These are phyloP conservation scores for Cryptococcus sp. DNA, from an alignment of 1,284 basidiomycete species.

Conservation along the genomic window DNA sequence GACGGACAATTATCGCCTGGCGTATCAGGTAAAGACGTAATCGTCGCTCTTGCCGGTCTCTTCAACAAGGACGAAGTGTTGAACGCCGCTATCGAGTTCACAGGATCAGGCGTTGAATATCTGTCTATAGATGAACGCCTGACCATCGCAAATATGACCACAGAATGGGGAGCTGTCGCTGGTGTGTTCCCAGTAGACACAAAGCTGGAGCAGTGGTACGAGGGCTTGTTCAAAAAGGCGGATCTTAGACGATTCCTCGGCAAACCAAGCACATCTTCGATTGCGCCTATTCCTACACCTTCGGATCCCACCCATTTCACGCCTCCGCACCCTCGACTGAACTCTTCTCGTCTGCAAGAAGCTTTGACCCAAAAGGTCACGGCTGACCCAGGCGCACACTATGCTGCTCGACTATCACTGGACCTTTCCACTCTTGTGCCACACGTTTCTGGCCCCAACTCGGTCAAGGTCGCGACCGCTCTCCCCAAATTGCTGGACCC, in stretches of 20 bases:
- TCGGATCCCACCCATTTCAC: conserved; percentile 27
- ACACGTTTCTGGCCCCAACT: conserved; percentile 95
- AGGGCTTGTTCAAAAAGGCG: conserved; percentile 70
- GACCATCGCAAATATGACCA: conserved; percentile 98
- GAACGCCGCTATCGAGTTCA: conserved; percentile 98
- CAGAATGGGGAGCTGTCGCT: conserved; percentile 96
- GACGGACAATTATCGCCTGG: conserved; percentile 78
- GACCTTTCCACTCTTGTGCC: conserved; percentile 93
- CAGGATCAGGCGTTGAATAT: conserved; percentile 81
- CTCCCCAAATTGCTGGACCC: conserved; percentile 74
- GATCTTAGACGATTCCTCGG: conserved; percentile 72
- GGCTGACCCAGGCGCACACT: conserved; percentile 79
- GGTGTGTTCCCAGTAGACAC: conserved; percentile 94
- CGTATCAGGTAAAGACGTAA: conserved; percentile 97
- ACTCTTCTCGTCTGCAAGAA: conserved; percentile 68
- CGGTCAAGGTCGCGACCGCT: conserved; percentile 92
- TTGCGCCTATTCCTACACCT: conserved; percentile 36
- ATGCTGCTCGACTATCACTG: conserved; percentile 85
- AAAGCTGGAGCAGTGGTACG: conserved; percentile 84
- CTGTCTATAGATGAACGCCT: conserved; percentile 88
- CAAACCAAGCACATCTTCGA: conserved; percentile 45
- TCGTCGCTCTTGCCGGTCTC: conserved; percentile 92
- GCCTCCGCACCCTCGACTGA: conserved; percentile 80
- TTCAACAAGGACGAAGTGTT: conserved; percentile 98
- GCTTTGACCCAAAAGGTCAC: conserved; percentile 62